Conservation (phyloP, 352 stramenopile genomes). For the Pelagophyceae sp. region DNA sequence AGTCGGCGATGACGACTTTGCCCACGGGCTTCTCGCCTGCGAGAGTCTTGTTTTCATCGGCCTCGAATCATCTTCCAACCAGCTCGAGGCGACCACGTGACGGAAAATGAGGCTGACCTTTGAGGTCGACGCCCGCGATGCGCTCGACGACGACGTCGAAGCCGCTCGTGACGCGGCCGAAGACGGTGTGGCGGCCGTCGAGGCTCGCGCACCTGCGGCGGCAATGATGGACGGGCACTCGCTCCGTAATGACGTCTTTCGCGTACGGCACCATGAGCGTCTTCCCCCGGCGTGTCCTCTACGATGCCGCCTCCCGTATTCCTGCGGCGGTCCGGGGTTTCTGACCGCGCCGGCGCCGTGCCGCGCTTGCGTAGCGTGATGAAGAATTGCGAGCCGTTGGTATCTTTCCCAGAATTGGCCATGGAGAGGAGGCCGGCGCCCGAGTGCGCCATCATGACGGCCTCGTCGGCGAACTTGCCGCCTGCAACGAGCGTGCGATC, state of each 20-base stretch:
- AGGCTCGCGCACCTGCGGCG: slow-evolving; percentile 21
- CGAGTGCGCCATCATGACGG: slow-evolving; percentile 81
- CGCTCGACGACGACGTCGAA: slow-evolving; percentile 54
- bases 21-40: slow-evolving; percentile 49
- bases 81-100: no score
- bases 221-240: background rate
- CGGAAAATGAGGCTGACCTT: no score
- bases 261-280: no score
- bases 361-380: slow-evolving; percentile 44
- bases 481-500: slow-evolving; percentile 44
- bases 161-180: no score
- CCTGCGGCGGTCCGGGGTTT: no score
- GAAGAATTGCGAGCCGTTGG: slow-evolving; percentile 75
- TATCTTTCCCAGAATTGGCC: slow-evolving; percentile 83
- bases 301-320: no score
- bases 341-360: slow-evolving; percentile 77
- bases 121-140: slow-evolving; percentile 58
- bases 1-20: slow-evolving; percentile 77
- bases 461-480: slow-evolving; percentile 87
- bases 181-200: no score
- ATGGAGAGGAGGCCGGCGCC: slow-evolving; percentile 83
- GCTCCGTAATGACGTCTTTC: no score
- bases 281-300: no score
- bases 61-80: no score
- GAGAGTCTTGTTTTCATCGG: slow-evolving; percentile 61